Evolutionary conservation across 2,329 filamentous ascomycete genomes (phyloP), one percentile per base, ranked within the genome.

Genomic region (Coniochaeta ligniaria): DNA sequence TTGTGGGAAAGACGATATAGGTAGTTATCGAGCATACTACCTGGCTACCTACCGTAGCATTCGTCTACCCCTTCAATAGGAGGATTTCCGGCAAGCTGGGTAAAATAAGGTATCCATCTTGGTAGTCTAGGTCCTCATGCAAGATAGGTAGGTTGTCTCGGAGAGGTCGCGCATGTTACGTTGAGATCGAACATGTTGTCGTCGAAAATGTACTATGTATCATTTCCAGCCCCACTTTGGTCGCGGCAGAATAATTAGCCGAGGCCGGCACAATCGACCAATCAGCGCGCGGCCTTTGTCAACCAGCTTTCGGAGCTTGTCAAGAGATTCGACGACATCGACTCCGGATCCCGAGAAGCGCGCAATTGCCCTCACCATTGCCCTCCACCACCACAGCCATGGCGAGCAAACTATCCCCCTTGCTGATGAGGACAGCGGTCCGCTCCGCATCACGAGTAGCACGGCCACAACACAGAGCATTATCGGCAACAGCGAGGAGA

Each of bases 321-420:
- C 54, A 17, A 38, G 54, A 57, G 26, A 38, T 57, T 38, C 54
- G 22, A 65, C 65, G 64, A 63, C 63, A 60, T 59, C 64, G 59
- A 61, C 45, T 56, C 57, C 57, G 26, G 33, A 36, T 57, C 3
- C 7, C 33, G n/a, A 57, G 20, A 35, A 38, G 28, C 35, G 22
- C 47, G 26, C 47, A 47, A 47, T 47, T 47, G 47, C 24, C 47
- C 47, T 52, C 47, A 52, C 62, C 45, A 60, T 63, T 63, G 61
- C 64, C 67, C 65, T 52, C 47, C 47, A 26, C 26, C 17, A 14
- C 54, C 54, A 24, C 54, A 35, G 63, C 67, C 66, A 96, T 96
- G 92, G 90, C 92, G 74, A 93, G 89, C 75, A 94, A 89, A 81
- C 79, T 96, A 73, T 83, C 87, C 63, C 89, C 91, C 56, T 83